Conservation (phyloP, 2,329 filamentous ascomycete species). For the Xylariomycetidae sp. region DNA sequence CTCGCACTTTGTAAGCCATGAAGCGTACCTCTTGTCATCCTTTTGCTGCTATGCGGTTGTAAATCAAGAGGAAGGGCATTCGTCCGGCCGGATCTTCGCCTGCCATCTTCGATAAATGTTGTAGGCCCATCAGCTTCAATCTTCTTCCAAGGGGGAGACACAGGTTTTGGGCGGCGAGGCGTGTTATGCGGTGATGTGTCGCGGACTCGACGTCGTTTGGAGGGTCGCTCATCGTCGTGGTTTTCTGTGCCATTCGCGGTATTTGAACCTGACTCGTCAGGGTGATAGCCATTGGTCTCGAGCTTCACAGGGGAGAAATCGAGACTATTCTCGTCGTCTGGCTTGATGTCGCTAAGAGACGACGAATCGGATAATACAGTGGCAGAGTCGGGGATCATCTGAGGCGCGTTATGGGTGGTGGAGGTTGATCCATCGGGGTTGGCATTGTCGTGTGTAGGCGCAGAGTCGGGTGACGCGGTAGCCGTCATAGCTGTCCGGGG, state of each 20-base stretch:
- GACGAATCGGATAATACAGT: too few species aligned
- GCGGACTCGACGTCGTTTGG: slow-evolving; percentile 62
- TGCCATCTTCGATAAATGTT: slow-evolving; percentile 71
- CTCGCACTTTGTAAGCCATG: slow-evolving; percentile 31
- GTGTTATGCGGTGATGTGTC: slow-evolving; percentile 36
- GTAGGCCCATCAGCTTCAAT: slow-evolving; percentile 81
- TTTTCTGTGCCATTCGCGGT: slow-evolving; percentile 23
- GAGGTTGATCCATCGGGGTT: too few species aligned
- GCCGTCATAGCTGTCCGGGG: slow-evolving; percentile 51
- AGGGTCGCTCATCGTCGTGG: slow-evolving; percentile 41
- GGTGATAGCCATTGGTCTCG: slow-evolving; percentile 11
- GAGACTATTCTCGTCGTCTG: slow-evolving; percentile 1
- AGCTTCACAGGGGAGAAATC: slow-evolving; percentile 7
- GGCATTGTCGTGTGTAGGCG: slow-evolving; percentile 30
- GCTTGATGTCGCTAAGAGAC: too few species aligned
- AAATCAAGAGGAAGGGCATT: slow-evolving; percentile 53
- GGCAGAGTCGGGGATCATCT: too few species aligned
- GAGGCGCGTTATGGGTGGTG: too few species aligned
- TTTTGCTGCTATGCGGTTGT: slow-evolving; percentile 44
- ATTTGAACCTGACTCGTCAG: slow-evolving; percentile 13
- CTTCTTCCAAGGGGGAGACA: slow-evolving; percentile 92
- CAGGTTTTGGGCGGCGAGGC: slow-evolving; percentile 40
- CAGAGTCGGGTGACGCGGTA: slow-evolving; percentile 52
- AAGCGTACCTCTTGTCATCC: slow-evolving; percentile 44
- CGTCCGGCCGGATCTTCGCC: slow-evolving; percentile 61